Percentiles rank a stretch among this genome's conserved stretches.
phyloP scores from a whole-genome alignment of 1,139 yeast species.

The Meyerozyma smithsonii region DNA sequence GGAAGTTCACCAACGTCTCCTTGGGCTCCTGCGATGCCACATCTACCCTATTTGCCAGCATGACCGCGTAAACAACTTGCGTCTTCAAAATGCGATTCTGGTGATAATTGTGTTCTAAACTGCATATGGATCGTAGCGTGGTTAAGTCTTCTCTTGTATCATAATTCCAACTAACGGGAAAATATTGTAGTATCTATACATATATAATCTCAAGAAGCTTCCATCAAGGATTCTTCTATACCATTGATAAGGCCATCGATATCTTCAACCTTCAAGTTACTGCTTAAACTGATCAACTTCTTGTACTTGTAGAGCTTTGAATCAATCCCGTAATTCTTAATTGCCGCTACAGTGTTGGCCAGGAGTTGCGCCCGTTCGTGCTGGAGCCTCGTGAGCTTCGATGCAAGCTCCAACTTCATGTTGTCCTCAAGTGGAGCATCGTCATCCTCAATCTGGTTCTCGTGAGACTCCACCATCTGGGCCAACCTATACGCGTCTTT shows the following conservation, averaged over 20 bases:
- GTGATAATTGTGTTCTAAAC: not conserved
- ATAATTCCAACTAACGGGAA: too few species aligned
- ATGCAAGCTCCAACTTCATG: slow-evolving; percentile 22
- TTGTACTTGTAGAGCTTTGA: slow-evolving; percentile 75
- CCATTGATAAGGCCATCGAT: slow-evolving; percentile 60
- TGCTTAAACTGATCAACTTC: slow-evolving; percentile 72
- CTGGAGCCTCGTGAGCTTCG: slow-evolving; percentile 52
- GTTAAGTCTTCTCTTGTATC: too few species aligned
- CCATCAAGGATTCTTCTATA: slow-evolving; percentile 41
- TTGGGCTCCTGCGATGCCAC: slow-evolving; percentile 27
- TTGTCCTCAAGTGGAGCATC: slow-evolving; percentile 14
- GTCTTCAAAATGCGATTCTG: not conserved
- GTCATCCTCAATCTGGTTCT: slow-evolving; percentile 11
- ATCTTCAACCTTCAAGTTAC: slow-evolving; percentile 75
- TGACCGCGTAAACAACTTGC: not conserved
- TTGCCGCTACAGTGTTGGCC: slow-evolving; percentile 29
- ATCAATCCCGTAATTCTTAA: slow-evolving; percentile 37
- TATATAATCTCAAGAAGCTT: slow-evolving; percentile 12
- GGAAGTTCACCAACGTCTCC: slow-evolving; percentile 31
- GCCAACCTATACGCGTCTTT: slow-evolving; percentile 51
- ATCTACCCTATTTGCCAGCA: not conserved
- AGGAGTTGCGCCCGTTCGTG: slow-evolving; percentile 44
- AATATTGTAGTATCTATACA: not conserved
- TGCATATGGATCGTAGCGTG: not conserved
- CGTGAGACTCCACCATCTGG: slow-evolving; percentile 29